These are phyloP conservation scores for Trametes maxima DNA, from an alignment of 768 basidiomycete genomes.

Conservation along the genomic window DNA sequence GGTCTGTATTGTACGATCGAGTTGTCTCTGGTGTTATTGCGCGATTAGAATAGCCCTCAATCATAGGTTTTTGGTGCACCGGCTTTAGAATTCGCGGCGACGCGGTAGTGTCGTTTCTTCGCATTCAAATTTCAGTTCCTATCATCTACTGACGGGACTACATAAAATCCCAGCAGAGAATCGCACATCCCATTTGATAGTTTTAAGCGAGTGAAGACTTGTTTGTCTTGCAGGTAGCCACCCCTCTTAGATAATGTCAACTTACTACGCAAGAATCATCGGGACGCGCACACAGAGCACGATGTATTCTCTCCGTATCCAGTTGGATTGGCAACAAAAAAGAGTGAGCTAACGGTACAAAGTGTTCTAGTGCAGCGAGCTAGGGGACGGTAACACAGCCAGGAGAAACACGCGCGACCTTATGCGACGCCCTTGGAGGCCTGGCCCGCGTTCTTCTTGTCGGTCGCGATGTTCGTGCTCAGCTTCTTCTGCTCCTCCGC, in stretches of 20 bases:
- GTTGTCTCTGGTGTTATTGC: background rate
- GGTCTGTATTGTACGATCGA: conserved; percentile 6
- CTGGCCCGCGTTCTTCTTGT: conserved; percentile 35
- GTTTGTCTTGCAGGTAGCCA: too few relatives aligned
- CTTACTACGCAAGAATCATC: too few relatives aligned
- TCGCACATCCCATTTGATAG: too few relatives aligned
- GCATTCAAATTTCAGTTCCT: too few relatives aligned
- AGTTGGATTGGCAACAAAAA: conserved; percentile 18
- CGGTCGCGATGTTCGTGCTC: conserved; percentile 39
- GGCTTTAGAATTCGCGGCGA: too few relatives aligned
- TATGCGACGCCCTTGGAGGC: conserved; percentile 36
- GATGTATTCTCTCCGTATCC: conserved; percentile 20
- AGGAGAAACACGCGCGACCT: background rate
- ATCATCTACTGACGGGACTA: too few relatives aligned
- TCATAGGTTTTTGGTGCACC: background rate
- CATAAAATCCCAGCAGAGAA: too few relatives aligned
- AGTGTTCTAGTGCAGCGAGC: conserved; percentile 20
- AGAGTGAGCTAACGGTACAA: conserved; percentile 23
- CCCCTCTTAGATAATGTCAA: too few relatives aligned
- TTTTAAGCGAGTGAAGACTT: too few relatives aligned
- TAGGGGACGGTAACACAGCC: conserved; percentile 4
- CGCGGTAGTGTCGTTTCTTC: too few relatives aligned
- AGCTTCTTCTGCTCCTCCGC: conserved; percentile 38
- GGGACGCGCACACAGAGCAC: too few relatives aligned
- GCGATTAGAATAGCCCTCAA: background rate